Evolutionary conservation across 2,329 filamentous ascomycete species (phyloP), one percentile per base, ranked within the genome.

Genomic region (Blastomyces percursus): DNA sequence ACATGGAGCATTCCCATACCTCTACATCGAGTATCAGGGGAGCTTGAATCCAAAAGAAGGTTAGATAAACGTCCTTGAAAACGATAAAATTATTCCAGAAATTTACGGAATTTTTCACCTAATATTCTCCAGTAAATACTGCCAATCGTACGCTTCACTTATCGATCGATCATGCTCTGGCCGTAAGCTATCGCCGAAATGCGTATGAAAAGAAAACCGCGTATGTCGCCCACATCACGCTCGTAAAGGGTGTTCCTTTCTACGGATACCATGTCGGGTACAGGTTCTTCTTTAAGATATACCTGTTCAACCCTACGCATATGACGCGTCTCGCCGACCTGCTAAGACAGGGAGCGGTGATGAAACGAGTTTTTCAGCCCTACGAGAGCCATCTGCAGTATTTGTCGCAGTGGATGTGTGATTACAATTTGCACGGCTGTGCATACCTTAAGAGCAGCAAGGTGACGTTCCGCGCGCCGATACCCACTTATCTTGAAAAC

Each of bases 371-470:
- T 30, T 88, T 99, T 52, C 93, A 97, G 71, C 93, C 94, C 0
- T 96, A 94, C 71, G 94, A 99, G 76, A 91, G 90, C 21, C 95
- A 99, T 73, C 75, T 97, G 65, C 91, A 96, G 71, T 97, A 92
- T 72, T 78, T 96, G 9, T 81, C 94, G 11, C 95, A 99, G 75
- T 99, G 95, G 84, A 97, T 99, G 94, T 89, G 88, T 66, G 95
- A 99, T 74, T 99, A 95, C 79, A 99, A 96, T 72, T 79, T 99
- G 67, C 97, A 96, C 73, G 95, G 95, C 7, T 99, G 94, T 72
- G 87, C 86, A 62, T 95, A 93, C 69, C 85, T 97, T 66, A 84
- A 93, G 63, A 88, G 86, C 59, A 79, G 79, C 11, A 89, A 85
- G 66, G 84, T 86, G 1, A 81, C 77, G 35, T 96, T 96, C 71